Evolutionary conservation across 768 basidiomycete species (phyloP), one percentile per base, ranked within the genome.

Genomic region (Russula sp.): DNA sequence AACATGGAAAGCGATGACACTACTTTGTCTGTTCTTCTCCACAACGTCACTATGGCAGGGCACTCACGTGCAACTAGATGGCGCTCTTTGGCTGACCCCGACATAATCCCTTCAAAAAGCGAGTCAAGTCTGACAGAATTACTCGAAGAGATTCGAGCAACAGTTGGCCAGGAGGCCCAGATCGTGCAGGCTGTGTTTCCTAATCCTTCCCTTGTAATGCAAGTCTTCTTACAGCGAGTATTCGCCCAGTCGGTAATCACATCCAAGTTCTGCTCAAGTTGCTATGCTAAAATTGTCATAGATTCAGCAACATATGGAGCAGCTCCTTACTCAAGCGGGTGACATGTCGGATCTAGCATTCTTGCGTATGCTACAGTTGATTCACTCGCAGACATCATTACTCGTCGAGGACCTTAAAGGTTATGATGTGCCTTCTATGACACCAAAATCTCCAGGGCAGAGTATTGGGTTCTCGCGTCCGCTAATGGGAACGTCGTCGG

Each of bases 141-240:
- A 40, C 92, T 96, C 70, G 77, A 78, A 22, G 94, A 98, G 73
- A 98, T 99, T 61, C 81, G 93, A 47, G 79, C 80, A 4, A 98
- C 96, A 0, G 94, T 98, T 27, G 91, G 88, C 39, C 94, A 96
- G 60, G 97, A 99, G 75, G 89, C 92, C 0, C 94, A 98, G 71
- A 99, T 99, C 57, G 95, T 99, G 34, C 95, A 97, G 73, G 96
- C 94, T 3, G 97, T 99, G 13, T 99, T 99, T 73, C 97, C 97
- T 0, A 94, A 96, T 69, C 96, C 97, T 9, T 84, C 89, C 18
- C 84, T 92, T 16, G 97, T 99, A 4, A 95, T 98, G 93, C 94
- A 97, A 73, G 95, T 98, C 16, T 98, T 99, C 75, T 73, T 99
- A 47, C 97, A 98, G 70, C 82, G 97, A 39, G 93, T 99, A 1